These are phyloP conservation scores for Neofusicoccum sp. DNA, from an alignment of 2,329 filamentous ascomycete genomes.

Conservation along the genomic window DNA sequence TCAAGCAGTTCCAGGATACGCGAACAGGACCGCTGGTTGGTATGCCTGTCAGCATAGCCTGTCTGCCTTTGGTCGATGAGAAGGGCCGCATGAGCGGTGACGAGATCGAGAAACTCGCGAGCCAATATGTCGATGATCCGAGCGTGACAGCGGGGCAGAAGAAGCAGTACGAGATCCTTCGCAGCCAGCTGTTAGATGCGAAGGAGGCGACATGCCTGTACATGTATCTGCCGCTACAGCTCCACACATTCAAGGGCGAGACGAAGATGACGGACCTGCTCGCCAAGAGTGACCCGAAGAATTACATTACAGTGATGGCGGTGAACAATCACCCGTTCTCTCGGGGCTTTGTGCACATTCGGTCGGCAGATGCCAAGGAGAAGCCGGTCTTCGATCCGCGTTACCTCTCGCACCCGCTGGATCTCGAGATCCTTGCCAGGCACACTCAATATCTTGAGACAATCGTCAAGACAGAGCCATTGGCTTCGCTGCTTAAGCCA, in stretches of 20 bases:
- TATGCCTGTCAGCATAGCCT: slow-evolving; percentile 26
- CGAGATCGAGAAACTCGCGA: neutral
- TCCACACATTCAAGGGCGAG: slow-evolving; percentile 17
- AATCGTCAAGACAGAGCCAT: slow-evolving; percentile 32
- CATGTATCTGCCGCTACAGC: slow-evolving; percentile 20
- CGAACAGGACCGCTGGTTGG: slow-evolving; percentile 26
- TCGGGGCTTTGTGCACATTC: slow-evolving; percentile 32
- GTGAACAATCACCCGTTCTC: slow-evolving; percentile 33
- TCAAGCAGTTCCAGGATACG: slow-evolving; percentile 26
- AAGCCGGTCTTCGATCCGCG: slow-evolving; percentile 40
- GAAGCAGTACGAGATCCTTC: slow-evolving; percentile 17
- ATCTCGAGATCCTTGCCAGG: slow-evolving; percentile 41
- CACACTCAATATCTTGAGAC: slow-evolving; percentile 36
- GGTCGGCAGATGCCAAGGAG: slow-evolving; percentile 30
- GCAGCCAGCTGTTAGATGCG: neutral
- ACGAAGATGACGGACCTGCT: slow-evolving; percentile 21
- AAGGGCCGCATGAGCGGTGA: slow-evolving; percentile 19
- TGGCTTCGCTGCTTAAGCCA: slow-evolving; percentile 34
- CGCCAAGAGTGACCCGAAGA: slow-evolving; percentile 22
- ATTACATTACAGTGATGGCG: slow-evolving; percentile 29
- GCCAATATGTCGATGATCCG: neutral
- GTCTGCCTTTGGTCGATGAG: slow-evolving; percentile 27
- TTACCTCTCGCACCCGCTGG: slow-evolving; percentile 45
- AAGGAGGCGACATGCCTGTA: slow-evolving; percentile 8
- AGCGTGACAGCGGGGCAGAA: neutral